phyloP scores from a whole-genome alignment of 108 stramenopile species.

The Bacterosira constricta region DNA sequence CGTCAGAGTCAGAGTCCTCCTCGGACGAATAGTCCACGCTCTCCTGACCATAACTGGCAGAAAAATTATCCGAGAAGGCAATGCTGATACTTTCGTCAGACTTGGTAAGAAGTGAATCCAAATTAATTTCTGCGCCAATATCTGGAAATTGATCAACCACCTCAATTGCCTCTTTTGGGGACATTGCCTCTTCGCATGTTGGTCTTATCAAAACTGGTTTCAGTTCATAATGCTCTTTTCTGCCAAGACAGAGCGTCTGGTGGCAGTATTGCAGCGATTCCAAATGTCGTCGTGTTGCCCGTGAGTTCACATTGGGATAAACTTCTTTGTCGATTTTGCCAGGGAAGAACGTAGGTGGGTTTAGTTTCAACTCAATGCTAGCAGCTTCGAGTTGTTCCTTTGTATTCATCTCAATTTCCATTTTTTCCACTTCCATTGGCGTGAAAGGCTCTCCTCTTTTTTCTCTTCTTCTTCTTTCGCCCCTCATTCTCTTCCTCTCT shows the following conservation, averaged over 20 bases:
- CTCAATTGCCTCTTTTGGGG: conserved; percentile 28
- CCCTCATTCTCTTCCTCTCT: conserved; percentile 7
- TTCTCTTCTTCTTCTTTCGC: conserved; percentile 19
- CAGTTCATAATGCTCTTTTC: not conserved
- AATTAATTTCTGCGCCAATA: not conserved
- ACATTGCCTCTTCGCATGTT: not conserved
- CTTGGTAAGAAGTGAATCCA: not conserved
- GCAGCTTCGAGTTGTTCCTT: conserved; percentile 19
- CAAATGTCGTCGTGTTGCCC: conserved; percentile 28
- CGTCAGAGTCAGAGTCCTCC: not conserved
- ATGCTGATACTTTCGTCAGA: not conserved
- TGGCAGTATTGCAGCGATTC: conserved; percentile 41
- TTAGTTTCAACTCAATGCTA: conserved; percentile 13
- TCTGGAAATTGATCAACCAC: conserved; percentile 29
- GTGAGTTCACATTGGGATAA: not conserved
- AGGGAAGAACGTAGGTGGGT: conserved; percentile 39
- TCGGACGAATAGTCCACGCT: conserved; percentile 10
- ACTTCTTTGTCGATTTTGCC: not conserved
- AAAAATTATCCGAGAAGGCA: conserved; percentile 6
- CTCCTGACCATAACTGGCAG: not conserved
- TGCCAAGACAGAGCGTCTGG: conserved; percentile 16
- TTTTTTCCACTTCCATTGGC: conserved; percentile 5
- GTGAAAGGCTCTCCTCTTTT: conserved; percentile 14
- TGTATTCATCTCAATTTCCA: conserved; percentile 1
- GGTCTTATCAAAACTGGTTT: conserved; percentile 20